Conservation (phyloP, 352 stramenopile genomes). For the Globisporangium heterothallicum region DNA sequence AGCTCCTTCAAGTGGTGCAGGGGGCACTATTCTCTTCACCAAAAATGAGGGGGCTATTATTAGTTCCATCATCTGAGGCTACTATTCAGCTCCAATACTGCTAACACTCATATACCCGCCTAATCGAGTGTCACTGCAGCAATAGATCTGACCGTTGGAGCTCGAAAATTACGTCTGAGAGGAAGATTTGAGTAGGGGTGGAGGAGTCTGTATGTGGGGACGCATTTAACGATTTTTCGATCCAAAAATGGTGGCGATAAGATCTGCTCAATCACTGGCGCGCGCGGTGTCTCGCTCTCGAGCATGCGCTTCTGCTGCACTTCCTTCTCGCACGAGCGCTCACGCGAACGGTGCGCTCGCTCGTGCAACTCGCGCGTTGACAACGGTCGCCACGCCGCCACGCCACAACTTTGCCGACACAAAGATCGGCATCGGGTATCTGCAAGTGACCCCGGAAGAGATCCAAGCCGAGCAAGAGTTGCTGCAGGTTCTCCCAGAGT, state of each 20-base stretch:
- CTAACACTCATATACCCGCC: not conserved
- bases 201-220: too few species aligned
- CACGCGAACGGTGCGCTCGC: too few species aligned
- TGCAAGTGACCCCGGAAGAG: conserved; percentile 59
- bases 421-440: conserved; percentile 59
- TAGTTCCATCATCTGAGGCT: too few species aligned
- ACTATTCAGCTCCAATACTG: too few species aligned
- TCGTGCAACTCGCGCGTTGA: not conserved
- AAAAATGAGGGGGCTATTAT: not conserved
- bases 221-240: too few species aligned
- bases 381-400: conserved; percentile 20
- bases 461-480: conserved; percentile 61
- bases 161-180: not conserved
- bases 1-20: too few species aligned
- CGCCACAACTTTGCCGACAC: conserved; percentile 44
- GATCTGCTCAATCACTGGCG: not conserved
- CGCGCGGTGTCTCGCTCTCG: not conserved
- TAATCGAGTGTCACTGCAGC: not conserved
- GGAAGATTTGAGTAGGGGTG: not conserved
- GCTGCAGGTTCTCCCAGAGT: conserved; percentile 57
- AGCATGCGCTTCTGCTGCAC: too few species aligned
- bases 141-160: conserved; percentile 4
- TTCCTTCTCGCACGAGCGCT: too few species aligned
- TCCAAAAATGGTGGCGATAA: not conserved
- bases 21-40: too few species aligned